phyloP scores from a whole-genome alignment of 441 rosid genomes.

The Adansonia gregorii region DNA sequence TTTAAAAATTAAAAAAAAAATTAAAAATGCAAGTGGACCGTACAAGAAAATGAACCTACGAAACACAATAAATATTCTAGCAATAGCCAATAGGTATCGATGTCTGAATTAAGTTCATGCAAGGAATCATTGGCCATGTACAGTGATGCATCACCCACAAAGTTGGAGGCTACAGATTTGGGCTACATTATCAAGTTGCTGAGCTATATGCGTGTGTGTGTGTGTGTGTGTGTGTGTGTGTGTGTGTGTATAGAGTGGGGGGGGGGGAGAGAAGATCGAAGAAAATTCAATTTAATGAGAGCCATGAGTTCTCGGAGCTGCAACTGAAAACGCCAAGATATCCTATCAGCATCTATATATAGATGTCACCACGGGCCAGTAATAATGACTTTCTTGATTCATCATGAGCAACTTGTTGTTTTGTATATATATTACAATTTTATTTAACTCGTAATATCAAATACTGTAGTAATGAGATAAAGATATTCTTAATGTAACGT shows the following conservation, averaged over 20 bases:
- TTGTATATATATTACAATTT: neutral
- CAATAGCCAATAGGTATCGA: neutral
- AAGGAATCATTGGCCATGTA: neutral
- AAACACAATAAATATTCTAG: neutral
- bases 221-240: too few species aligned
- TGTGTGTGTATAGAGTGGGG: neutral
- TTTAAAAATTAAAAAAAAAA: too few species aligned
- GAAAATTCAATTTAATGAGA: neutral
- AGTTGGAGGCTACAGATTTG: constrained; percentile 3
- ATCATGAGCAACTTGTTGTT: neutral
- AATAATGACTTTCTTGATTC: neutral
- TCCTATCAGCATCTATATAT: neutral
- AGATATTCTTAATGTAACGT: neutral
- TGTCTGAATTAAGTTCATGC: neutral
- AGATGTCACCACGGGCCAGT: neutral
- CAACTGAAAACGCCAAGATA: neutral
- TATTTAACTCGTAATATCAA: too few species aligned
- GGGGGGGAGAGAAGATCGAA: neutral
- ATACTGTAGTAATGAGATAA: too few species aligned
- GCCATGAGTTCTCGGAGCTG: neutral
- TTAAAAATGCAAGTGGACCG: too few species aligned
- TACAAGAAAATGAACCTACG: neutral
- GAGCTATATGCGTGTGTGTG: neutral
- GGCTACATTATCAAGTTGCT: neutral
- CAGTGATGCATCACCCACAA: neutral